Percentiles rank a stretch among this genome's conserved stretches.
These are phyloP conservation scores for Saccharomycopsis oosterbeekiorum DNA, from an alignment of 805 yeast species.

Conservation along the genomic window DNA sequence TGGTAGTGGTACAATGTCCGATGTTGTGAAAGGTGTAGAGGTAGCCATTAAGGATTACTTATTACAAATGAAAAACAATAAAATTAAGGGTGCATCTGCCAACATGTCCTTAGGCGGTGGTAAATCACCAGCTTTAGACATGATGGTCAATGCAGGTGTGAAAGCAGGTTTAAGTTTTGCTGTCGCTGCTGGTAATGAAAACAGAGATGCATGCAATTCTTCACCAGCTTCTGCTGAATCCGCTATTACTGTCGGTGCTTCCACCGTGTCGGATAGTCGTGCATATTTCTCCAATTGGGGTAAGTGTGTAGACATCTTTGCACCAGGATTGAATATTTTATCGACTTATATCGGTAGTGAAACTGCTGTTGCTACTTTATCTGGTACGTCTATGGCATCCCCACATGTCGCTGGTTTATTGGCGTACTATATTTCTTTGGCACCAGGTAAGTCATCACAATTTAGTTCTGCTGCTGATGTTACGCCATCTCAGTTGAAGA, in stretches of 20 bases:
- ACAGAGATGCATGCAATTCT: slow-evolving; percentile 81
- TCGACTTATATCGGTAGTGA: slow-evolving; percentile 76
- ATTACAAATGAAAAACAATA: slow-evolving; percentile 39
- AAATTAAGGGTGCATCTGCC: slow-evolving; percentile 75
- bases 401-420: slow-evolving; percentile 92
- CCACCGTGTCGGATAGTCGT: slow-evolving; percentile 77
- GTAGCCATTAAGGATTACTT: slow-evolving; percentile 68
- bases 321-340: slow-evolving; percentile 86
- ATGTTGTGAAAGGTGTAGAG: slow-evolving; percentile 77
- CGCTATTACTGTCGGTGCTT: slow-evolving; percentile 92
- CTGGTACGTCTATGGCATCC: slow-evolving; percentile 98
- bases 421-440: slow-evolving; percentile 78
- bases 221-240: slow-evolving; percentile 84
- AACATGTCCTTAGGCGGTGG: slow-evolving; percentile 96
- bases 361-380: slow-evolving; percentile 66
- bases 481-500: slow-evolving; percentile 70
- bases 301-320: slow-evolving; percentile 89
- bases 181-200: slow-evolving; percentile 94
- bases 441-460: slow-evolving; percentile 63
- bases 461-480: slow-evolving; percentile 47
- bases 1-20: slow-evolving; percentile 79
- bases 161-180: slow-evolving; percentile 84
- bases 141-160: slow-evolving; percentile 85
- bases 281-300: slow-evolving; percentile 96
- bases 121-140: slow-evolving; percentile 73